A percentile compares a stretch with the other conserved stretches of the same genome.
phyloP scores from a whole-genome alignment of 1,284 basidiomycete species.

The Trametes hirsuta region DNA sequence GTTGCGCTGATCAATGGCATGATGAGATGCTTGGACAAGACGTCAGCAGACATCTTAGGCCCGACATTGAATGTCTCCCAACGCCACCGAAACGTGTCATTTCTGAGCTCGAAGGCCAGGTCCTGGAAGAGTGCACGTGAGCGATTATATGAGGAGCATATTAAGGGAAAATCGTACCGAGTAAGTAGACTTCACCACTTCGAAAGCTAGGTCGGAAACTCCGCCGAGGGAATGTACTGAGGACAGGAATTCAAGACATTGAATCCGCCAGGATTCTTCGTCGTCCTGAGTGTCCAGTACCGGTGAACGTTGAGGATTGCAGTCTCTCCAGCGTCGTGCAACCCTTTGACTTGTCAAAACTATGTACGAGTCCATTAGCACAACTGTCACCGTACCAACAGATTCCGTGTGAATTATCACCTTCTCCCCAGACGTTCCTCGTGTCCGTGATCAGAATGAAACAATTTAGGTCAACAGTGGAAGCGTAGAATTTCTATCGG shows the following conservation, averaged over 20 bases:
- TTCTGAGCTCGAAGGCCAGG: slow-evolving; percentile 61
- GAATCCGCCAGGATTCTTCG: slow-evolving; percentile 57
- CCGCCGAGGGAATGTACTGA: slow-evolving; percentile 61
- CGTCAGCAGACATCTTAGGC: slow-evolving; percentile 62
- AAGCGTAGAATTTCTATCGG: slow-evolving; percentile 60
- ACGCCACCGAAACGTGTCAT: slow-evolving; percentile 68
- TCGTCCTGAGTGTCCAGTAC: slow-evolving; percentile 40
- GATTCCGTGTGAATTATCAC: slow-evolving; percentile 38
- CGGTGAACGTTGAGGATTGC: slow-evolving; percentile 41
- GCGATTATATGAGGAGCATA: background rate
- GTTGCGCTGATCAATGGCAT: slow-evolving; percentile 71
- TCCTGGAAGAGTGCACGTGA: slow-evolving; percentile 48
- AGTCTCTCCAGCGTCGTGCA: slow-evolving; percentile 66
- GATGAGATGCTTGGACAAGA: slow-evolving; percentile 76
- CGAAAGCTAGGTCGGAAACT: slow-evolving; percentile 59
- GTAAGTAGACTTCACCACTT: slow-evolving; percentile 56
- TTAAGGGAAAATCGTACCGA: slow-evolving; percentile 47
- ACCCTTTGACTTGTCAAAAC: slow-evolving; percentile 62
- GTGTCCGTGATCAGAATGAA: slow-evolving; percentile 73
- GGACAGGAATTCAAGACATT: slow-evolving; percentile 54
- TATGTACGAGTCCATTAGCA: slow-evolving; percentile 30
- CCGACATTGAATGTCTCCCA: slow-evolving; percentile 75
- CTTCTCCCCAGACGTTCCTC: slow-evolving; percentile 75
- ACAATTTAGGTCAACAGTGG: slow-evolving; percentile 56
- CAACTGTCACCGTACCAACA: background rate